phyloP scores from a whole-genome alignment of 148 eudicot genomes.

The Chenopodium album region DNA sequence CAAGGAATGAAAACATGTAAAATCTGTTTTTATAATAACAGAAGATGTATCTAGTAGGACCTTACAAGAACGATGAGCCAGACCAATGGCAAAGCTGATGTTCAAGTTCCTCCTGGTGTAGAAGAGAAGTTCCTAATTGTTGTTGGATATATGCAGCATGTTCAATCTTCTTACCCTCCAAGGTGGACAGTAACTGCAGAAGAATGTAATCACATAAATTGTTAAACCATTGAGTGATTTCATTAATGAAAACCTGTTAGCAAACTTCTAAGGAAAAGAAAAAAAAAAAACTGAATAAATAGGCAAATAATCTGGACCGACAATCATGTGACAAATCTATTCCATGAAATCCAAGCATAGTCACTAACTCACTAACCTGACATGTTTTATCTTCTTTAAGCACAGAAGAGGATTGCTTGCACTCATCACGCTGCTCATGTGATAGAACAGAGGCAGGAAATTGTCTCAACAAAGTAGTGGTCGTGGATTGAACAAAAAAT shows the following conservation, averaged over 20 bases:
- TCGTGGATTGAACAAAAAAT: constrained; percentile 36
- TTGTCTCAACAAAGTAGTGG: constrained; percentile 47
- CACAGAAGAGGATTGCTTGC: constrained; percentile 40
- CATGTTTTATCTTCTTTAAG: constrained; percentile 44
- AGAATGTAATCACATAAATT: neutral
- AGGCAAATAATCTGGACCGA: too few species aligned
- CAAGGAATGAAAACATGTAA: neutral
- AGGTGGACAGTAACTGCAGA: constrained; percentile 38
- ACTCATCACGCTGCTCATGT: constrained; percentile 63
- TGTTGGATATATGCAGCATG: constrained; percentile 29
- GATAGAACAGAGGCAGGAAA: constrained; percentile 61
- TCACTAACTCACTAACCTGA: constrained; percentile 63
- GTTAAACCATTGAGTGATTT: neutral
- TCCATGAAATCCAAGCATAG: neutral
- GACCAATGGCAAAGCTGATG: constrained; percentile 56
- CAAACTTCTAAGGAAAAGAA: neutral
- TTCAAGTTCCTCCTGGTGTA: constrained; percentile 43
- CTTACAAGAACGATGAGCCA: constrained; percentile 68
- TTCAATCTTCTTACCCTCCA: constrained; percentile 41
- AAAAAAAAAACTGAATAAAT: too few species aligned
- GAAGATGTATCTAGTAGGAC: constrained; percentile 13
- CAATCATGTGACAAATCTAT: neutral
- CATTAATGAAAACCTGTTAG: neutral
- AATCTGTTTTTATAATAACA: neutral
- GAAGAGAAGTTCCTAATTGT: constrained; percentile 35